These are phyloP conservation scores for Pichia kudriavzevii DNA, from an alignment of 1,139 yeast species.

Conservation along the genomic window DNA sequence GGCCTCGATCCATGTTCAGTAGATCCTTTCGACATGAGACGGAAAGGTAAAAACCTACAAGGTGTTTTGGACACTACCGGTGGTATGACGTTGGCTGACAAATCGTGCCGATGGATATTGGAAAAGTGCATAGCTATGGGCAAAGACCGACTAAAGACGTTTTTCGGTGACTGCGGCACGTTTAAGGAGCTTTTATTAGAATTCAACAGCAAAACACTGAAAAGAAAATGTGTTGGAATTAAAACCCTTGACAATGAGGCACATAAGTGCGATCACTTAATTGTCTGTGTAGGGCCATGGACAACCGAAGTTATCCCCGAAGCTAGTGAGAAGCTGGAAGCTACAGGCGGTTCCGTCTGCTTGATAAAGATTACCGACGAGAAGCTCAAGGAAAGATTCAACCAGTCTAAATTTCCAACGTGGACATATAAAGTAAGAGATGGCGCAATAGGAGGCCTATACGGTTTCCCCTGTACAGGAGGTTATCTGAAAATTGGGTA, in stretches of 20 bases:
- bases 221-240: no score
- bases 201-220: no score
- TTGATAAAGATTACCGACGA: conserved; percentile 16
- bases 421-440: conserved; percentile 22
- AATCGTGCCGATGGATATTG: conserved; percentile 29
- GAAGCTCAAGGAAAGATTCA: conserved; percentile 12
- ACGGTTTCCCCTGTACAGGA: conserved; percentile 22
- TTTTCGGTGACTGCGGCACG: conserved; percentile 19
- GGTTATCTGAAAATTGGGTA: conserved; percentile 22
- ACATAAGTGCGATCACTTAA: conserved; percentile 30
- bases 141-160: conserved; percentile 13
- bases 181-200: conserved; percentile 12
- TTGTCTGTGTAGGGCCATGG: conserved; percentile 38
- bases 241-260: conserved; percentile 27
- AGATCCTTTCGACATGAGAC: conserved; percentile 21
- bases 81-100: conserved; percentile 32
- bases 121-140: conserved; percentile 15
- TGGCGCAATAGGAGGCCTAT: conserved; percentile 23
- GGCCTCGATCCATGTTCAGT: conserved; percentile 17
- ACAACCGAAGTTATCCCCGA: conserved; percentile 30
- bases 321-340: conserved; percentile 31
- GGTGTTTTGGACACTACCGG: conserved; percentile 31
- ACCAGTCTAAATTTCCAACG: conserved; percentile 18
- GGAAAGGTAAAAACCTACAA: conserved; percentile 13
- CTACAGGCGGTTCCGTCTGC: conserved; percentile 29